phyloP scores from a whole-genome alignment of 352 stramenopile genomes.

The Phytophthora hybrid region DNA sequence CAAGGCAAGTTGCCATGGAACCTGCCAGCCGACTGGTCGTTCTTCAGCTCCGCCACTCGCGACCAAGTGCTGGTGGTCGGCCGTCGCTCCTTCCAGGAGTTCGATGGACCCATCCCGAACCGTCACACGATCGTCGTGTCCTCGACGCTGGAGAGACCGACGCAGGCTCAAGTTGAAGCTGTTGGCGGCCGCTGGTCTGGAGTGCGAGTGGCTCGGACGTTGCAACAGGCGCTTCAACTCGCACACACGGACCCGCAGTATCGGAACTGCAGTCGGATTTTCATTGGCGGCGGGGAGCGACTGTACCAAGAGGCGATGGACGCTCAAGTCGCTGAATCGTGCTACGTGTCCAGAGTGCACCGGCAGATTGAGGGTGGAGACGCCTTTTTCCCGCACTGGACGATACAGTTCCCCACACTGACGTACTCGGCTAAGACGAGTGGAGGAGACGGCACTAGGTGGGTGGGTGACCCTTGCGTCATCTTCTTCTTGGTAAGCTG shows the following conservation, averaged over 20 bases:
- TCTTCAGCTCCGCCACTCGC: slow-evolving; percentile 62
- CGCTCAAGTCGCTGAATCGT: slow-evolving; percentile 63
- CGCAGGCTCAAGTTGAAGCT: slow-evolving; percentile 2
- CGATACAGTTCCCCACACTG: slow-evolving; percentile 46
- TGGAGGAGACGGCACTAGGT: slow-evolving; percentile 33
- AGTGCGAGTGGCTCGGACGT: slow-evolving; percentile 45
- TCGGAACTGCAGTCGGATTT: too few species aligned
- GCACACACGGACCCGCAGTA: slow-evolving; percentile 47
- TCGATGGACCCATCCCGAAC: slow-evolving; percentile 49
- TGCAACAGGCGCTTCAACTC: slow-evolving; percentile 57
- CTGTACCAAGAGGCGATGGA: too few species aligned
- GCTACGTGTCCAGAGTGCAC: slow-evolving; percentile 74
- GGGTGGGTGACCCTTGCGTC: not conserved
- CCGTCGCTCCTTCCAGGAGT: slow-evolving; percentile 66
- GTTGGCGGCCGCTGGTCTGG: slow-evolving; percentile 17
- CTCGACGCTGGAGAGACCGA: slow-evolving; percentile 21
- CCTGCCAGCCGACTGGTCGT: too few species aligned
- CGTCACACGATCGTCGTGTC: slow-evolving; percentile 72
- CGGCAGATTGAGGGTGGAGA: slow-evolving; percentile 52
- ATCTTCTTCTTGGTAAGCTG: not conserved
- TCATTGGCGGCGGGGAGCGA: too few species aligned
- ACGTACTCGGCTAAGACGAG: slow-evolving; percentile 43
- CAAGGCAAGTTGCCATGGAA: too few species aligned
- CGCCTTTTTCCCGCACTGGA: slow-evolving; percentile 70
- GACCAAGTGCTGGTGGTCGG: slow-evolving; percentile 73